Evolutionary conservation across 192 early-diverging fungal genomes (phyloP), one percentile per base, ranked within the genome.

Genomic region (Entomortierella beljakovae): DNA sequence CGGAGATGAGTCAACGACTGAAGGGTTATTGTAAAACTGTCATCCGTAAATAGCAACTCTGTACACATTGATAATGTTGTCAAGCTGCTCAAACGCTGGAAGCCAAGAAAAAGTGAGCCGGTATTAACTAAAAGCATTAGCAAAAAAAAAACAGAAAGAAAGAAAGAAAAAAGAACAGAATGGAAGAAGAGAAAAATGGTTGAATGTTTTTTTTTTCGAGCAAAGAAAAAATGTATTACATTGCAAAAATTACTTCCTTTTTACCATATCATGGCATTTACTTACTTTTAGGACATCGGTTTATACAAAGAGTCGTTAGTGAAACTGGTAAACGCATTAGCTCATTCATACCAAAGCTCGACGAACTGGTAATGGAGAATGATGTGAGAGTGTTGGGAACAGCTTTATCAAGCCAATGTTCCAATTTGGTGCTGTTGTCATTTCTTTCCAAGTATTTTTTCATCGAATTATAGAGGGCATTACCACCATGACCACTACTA

Each of bases 281-380:
- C 63, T 42, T 71, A 71, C 69, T 38, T 52, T 46, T 54, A 49
- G 60, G 60, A n/a, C 69, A 71, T 38, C 69, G 43, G n/a, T 11
- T 63, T 23, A 71, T 71, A 25, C 50, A 55, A 3, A 70, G 40
- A 16, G 48, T 54, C 20, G 34, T 71, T 53, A 71, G 38, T 8
- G 52, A 33, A 3, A 26, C 22, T 37, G 69, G 69, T 1, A 71
- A 42, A 1, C 40, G 63, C 3, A 71, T n/a, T 10, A 71, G 63
- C 57, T 61, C 61, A 56, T 61, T 63, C 32, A 71, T n/a, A 9
- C 69, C 69, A 50, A 71, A 71, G 34, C 63, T 61, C 2, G 40
- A 35, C 1, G 69, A 71, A 18, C 54, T 51, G 18, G 43, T 38
- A 7, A 71, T 57, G 18, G 59, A 62, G 23, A 71, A 71, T 26